These are phyloP conservation scores for Leccinum uliginosum DNA, from an alignment of 768 basidiomycete species.

Conservation along the genomic window DNA sequence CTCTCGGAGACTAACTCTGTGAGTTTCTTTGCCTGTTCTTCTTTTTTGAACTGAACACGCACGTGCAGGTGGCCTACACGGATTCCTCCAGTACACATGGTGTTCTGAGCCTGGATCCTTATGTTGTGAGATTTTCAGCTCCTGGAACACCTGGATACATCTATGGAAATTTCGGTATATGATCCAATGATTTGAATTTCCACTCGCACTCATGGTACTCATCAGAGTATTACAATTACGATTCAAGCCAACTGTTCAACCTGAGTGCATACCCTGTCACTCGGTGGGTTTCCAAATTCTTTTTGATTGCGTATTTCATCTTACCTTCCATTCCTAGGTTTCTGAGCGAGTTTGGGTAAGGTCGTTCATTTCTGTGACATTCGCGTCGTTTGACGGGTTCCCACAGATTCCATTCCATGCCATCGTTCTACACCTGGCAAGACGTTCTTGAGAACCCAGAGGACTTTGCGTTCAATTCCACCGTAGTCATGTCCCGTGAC, in stretches of 20 bases:
- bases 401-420: constrained; percentile 55
- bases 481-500: constrained; percentile 51
- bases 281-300: constrained; percentile 26
- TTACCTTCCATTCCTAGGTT: constrained; percentile 33
- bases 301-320: not conserved
- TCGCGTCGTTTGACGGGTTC: not conserved
- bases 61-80: constrained; percentile 47
- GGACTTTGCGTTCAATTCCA: constrained; percentile 56
- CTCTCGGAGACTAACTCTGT: constrained; percentile 48
- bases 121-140: constrained; percentile 43
- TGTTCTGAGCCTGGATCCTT: constrained; percentile 53
- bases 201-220: not conserved
- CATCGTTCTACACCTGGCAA: constrained; percentile 58
- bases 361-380: not conserved
- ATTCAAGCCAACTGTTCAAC: constrained; percentile 48
- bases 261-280: constrained; percentile 49
- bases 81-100: constrained; percentile 58
- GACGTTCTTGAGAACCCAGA: constrained; percentile 47
- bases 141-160: constrained; percentile 47
- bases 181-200: constrained; percentile 2
- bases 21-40: constrained; percentile 3
- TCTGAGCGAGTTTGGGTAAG: constrained; percentile 56
- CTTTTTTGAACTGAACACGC: not conserved
- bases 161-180: constrained; percentile 52
- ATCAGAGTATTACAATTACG: constrained; percentile 55